phyloP scores from a whole-genome alignment of 2,329 filamentous ascomycete species.

The Claviceps digitariae region DNA sequence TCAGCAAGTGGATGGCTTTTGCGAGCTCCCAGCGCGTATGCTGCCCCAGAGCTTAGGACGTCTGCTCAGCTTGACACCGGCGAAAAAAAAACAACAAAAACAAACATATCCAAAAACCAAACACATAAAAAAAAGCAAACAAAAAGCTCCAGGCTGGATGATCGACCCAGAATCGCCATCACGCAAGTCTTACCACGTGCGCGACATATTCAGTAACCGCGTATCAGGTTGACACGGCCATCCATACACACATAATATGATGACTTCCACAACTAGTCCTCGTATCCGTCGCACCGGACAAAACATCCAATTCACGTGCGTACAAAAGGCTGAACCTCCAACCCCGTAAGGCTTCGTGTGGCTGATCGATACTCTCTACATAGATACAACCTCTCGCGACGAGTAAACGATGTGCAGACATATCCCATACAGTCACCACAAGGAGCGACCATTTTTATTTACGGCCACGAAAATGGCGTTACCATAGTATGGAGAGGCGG shows the following conservation, averaged over 20 bases:
- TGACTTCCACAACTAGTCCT: constrained; percentile 22
- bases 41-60: background rate
- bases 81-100: no score
- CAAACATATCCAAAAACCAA: no score
- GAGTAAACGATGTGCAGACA: constrained; percentile 44
- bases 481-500: constrained; percentile 51
- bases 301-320: constrained; percentile 36
- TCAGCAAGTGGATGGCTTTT: background rate
- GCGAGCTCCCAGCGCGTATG: background rate
- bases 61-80: background rate
- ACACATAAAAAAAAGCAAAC: no score
- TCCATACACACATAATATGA: constrained; percentile 11
- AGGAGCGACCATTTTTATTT: constrained; percentile 48
- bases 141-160: background rate
- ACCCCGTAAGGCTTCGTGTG: background rate
- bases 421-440: constrained; percentile 50
- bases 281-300: constrained; percentile 33
- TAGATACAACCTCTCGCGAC: constrained; percentile 47
- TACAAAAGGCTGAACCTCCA: background rate
- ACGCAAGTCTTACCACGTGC: background rate
- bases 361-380: background rate
- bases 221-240: constrained; percentile 4
- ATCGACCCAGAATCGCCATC: background rate
- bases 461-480: constrained; percentile 50
- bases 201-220: background rate